A percentile compares a stretch with the other conserved stretches of the same genome.
These are phyloP conservation scores for Collybia nuda DNA, from an alignment of 768 basidiomycete genomes.

Conservation along the genomic window DNA sequence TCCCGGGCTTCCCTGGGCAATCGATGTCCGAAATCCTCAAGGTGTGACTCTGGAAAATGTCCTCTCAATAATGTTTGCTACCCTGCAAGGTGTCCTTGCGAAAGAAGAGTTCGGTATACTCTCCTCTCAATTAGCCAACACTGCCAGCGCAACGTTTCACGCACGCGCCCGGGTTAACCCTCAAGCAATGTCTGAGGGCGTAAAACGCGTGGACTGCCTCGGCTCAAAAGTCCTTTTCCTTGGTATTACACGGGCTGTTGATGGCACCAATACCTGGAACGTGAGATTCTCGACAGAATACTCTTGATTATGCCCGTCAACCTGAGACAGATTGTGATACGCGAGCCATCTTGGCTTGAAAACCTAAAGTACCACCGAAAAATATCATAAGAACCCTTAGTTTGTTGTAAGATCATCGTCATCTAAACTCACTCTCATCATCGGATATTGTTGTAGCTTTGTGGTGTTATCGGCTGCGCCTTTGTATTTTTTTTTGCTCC, in stretches of 20 bases:
- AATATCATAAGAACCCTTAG: no score
- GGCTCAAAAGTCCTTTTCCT: slow-evolving; percentile 10
- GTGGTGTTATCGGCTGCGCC: no score
- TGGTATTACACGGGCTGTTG: slow-evolving; percentile 13
- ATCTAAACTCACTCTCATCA: no score
- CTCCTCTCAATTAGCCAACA: slow-evolving; percentile 2
- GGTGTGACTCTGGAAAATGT: slow-evolving; percentile 17
- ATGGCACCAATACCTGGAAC: slow-evolving; percentile 14
- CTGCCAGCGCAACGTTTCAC: slow-evolving; percentile 7
- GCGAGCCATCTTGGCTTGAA: no score
- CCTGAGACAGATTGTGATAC: no score
- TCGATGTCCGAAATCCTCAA: slow-evolving; percentile 10
- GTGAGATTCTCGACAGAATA: not conserved
- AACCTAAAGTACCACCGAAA: no score
- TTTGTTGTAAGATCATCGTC: no score
- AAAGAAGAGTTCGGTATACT: slow-evolving; percentile 12
- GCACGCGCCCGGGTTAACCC: slow-evolving; percentile 8
- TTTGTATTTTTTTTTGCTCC: no score
- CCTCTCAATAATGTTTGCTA: slow-evolving; percentile 9
- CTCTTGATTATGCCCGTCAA: no score
- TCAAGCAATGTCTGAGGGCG: slow-evolving; percentile 8
- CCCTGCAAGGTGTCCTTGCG: slow-evolving; percentile 10
- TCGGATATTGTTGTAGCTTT: no score
- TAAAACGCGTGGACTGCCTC: slow-evolving; percentile 16
- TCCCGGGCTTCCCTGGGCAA: slow-evolving; percentile 7